phyloP scores from a whole-genome alignment of 2,329 filamentous ascomycete species.

The Penicillium expansum region DNA sequence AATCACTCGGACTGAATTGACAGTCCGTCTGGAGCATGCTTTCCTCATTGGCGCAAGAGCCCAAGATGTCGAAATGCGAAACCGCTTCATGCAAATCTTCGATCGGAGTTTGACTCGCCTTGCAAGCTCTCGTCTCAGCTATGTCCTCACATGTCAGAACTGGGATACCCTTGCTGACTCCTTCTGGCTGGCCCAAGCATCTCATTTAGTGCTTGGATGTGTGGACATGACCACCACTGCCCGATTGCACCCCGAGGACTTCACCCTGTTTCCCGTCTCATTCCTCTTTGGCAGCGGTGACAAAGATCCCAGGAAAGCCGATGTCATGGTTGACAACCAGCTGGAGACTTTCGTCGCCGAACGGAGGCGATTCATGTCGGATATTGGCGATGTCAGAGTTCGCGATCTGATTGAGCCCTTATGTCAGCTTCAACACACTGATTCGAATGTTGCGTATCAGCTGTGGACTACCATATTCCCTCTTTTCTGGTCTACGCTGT shows the following conservation, averaged over 20 bases:
- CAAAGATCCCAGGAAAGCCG: conserved; percentile 62
- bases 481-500: conserved; percentile 85
- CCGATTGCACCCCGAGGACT: conserved; percentile 79
- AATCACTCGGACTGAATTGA: conserved; percentile 90
- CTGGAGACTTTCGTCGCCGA: conserved; percentile 74
- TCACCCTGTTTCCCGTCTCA: conserved; percentile 71
- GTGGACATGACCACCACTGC: conserved; percentile 79
- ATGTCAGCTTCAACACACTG: conserved; percentile 86
- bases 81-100: conserved; percentile 94
- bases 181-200: conserved; percentile 95
- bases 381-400: conserved; percentile 80
- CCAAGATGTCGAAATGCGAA: conserved; percentile 93
- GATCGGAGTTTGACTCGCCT: conserved; percentile 92
- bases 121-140: conserved; percentile 81
- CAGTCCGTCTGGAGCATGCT: conserved; percentile 94
- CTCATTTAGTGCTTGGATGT: conserved; percentile 85
- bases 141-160: conserved; percentile 87
- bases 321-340: conserved; percentile 74
- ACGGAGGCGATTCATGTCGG: conserved; percentile 78
- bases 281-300: conserved; percentile 70
- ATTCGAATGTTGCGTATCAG: conserved; percentile 75
- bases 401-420: conserved; percentile 88
- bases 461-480: conserved; percentile 92
- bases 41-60: conserved; percentile 94
- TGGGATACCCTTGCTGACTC: conserved; percentile 95